Conservation (phyloP, 208 protist species). For the Angomonas ambiguus region DNA sequence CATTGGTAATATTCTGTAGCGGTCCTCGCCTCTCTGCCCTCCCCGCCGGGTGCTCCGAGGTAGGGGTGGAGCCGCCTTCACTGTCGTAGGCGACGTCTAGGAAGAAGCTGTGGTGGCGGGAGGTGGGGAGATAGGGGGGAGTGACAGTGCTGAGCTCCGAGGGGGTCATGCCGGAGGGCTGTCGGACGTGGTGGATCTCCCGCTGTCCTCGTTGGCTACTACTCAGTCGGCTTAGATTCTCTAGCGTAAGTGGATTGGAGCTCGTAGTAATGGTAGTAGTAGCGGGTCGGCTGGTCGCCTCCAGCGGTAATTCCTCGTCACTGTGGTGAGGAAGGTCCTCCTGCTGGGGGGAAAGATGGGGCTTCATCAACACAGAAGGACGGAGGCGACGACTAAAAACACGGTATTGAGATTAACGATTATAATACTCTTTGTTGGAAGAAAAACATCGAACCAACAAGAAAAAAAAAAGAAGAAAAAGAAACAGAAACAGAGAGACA, state of each 20-base stretch:
- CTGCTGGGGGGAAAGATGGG: too few relatives aligned
- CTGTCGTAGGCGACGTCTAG: conserved; percentile 16
- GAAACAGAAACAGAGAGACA: background rate
- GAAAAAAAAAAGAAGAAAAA: conserved; percentile 7
- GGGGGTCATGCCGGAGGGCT: background rate
- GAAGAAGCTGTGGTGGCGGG: conserved; percentile 31
- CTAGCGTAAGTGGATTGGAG: too few relatives aligned
- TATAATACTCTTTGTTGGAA: background rate
- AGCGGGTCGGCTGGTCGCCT: too few relatives aligned
- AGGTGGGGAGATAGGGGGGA: conserved; percentile 29
- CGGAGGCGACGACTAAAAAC: too few relatives aligned
- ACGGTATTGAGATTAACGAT: background rate
- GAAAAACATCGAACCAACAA: background rate
- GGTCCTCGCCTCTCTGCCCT: background rate
- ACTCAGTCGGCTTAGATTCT: too few relatives aligned
- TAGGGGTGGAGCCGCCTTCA: too few relatives aligned
- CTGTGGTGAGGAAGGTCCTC: too few relatives aligned
- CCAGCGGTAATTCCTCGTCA: too few relatives aligned
- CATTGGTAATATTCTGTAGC: background rate
- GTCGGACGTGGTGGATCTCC: background rate
- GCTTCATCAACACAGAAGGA: too few relatives aligned
- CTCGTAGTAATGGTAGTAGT: too few relatives aligned
- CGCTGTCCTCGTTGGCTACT: background rate
- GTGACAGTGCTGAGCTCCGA: conserved; percentile 12
- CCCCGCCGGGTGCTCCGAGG: background rate